Evolutionary conservation across 345 rosid genomes (phyloP).

Genomic region (Melaleuca quinquenervia): DNA sequence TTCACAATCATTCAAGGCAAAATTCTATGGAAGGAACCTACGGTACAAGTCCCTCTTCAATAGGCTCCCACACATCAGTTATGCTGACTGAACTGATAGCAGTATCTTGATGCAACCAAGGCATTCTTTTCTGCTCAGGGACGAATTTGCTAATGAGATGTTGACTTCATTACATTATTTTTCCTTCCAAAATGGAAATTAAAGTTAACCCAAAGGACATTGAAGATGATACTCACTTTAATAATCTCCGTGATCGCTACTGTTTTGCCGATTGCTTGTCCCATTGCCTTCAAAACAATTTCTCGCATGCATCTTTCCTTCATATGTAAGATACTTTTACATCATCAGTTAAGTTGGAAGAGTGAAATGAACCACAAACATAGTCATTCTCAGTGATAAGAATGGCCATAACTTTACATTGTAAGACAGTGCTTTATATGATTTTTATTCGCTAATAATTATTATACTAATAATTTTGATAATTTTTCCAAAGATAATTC

Average conservation of each 20-base stretch:
- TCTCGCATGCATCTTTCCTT: neutral
- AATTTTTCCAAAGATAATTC: neutral
- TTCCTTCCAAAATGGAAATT: neutral
- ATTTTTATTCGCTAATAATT: neutral
- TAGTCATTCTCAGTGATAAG: neutral
- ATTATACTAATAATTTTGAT: neutral
- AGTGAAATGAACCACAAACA: neutral
- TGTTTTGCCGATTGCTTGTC: slow-evolving; percentile 7
- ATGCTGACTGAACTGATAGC: slow-evolving; percentile 82
- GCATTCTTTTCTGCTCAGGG: slow-evolving; percentile 52
- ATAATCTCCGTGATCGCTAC: neutral
- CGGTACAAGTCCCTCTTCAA: slow-evolving; percentile 93
- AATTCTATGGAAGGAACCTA: slow-evolving; percentile 13
- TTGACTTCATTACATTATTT: neutral
- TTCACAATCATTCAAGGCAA: neutral
- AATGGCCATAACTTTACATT: neutral
- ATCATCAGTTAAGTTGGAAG: neutral
- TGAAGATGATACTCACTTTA: slow-evolving; percentile 27
- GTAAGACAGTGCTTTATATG: neutral
- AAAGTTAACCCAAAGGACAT: neutral
- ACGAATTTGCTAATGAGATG: neutral
- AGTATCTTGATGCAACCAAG: slow-evolving; percentile 81
- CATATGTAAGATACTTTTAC: neutral
- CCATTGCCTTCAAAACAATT: slow-evolving; percentile 8
- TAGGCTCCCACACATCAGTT: slow-evolving; percentile 95